These are phyloP conservation scores for Fusarium sp. DNA, from an alignment of 2,329 filamentous ascomycete genomes.

Conservation along the genomic window DNA sequence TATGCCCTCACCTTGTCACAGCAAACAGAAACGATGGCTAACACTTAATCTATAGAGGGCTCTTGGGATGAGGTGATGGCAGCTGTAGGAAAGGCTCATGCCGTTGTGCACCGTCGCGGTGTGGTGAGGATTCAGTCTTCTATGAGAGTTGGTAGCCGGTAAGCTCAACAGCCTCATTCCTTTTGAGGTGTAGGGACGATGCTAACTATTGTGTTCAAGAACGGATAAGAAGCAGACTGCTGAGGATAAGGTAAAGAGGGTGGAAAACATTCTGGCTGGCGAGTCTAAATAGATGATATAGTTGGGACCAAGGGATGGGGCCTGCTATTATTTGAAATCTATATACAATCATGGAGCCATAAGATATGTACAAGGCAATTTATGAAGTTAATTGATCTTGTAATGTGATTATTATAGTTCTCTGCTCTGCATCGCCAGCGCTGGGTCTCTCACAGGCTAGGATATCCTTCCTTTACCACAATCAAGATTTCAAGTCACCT, in stretches of 20 bases:
- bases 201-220: constrained; percentile 53
- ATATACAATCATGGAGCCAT: not conserved
- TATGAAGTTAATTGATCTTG: not conserved
- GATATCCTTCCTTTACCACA: not conserved
- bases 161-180: constrained; percentile 43
- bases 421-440: not conserved
- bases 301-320: no score
- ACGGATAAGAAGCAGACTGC: constrained; percentile 88
- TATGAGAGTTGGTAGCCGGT: constrained; percentile 86
- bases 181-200: not conserved
- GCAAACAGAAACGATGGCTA: not conserved
- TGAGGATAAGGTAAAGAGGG: constrained; percentile 79
- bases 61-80: constrained; percentile 89
- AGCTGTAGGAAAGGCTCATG: constrained; percentile 87
- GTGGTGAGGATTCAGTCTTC: constrained; percentile 87
- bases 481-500: not conserved
- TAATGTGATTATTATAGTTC: not conserved
- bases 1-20: not conserved
- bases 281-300: constrained; percentile 16
- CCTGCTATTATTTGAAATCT: not conserved
- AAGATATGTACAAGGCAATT: not conserved
- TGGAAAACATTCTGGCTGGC: constrained; percentile 61
- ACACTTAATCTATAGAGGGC: constrained; percentile 71
- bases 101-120: constrained; percentile 79
- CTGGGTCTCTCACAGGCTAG: not conserved